Percentiles rank a stretch among this genome's conserved stretches.
Evolutionary conservation across 208 protist genomes (phyloP).

Genomic region (Wallacemonas collosoma): DNA sequence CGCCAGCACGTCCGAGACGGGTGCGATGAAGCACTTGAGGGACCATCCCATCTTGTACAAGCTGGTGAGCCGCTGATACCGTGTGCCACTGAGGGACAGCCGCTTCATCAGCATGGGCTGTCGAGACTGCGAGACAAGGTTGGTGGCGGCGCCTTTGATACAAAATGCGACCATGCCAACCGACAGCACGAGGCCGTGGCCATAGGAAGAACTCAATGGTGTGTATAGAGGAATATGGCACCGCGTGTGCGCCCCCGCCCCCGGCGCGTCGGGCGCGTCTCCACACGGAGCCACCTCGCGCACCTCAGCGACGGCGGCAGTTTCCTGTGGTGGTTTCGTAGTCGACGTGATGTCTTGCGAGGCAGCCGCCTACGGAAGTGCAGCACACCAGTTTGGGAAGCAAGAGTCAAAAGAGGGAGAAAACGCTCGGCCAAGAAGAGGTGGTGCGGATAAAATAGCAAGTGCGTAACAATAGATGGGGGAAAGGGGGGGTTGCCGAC

Average conservation of each 20-base stretch:
- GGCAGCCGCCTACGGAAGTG: no score
- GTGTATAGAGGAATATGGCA: conserved; percentile 5
- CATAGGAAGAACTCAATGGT: conserved; percentile 1
- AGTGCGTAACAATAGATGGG: no score
- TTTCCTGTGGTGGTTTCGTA: background rate
- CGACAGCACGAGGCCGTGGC: conserved; percentile 18
- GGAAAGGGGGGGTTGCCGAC: no score
- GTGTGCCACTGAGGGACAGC: conserved; percentile 28
- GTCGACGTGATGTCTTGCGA: no score
- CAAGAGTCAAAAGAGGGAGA: background rate
- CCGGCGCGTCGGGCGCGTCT: background rate
- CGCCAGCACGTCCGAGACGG: conserved; percentile 59
- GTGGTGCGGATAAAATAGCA: no score
- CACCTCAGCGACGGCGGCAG: background rate
- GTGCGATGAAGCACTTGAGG: conserved; percentile 63
- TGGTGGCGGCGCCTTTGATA: conserved; percentile 33
- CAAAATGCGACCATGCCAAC: conserved; percentile 41
- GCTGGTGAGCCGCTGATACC: conserved; percentile 51
- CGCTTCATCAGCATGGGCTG: conserved; percentile 54
- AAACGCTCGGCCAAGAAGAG: background rate
- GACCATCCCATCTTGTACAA: conserved; percentile 56
- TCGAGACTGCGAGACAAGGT: conserved; percentile 23
- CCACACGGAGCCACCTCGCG: background rate
- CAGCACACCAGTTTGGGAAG: no score
- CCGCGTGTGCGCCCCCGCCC: background rate